Base-by-base conservation (phyloP, 163 green algal genomes). In the Chloromonas sp. region DNA sequence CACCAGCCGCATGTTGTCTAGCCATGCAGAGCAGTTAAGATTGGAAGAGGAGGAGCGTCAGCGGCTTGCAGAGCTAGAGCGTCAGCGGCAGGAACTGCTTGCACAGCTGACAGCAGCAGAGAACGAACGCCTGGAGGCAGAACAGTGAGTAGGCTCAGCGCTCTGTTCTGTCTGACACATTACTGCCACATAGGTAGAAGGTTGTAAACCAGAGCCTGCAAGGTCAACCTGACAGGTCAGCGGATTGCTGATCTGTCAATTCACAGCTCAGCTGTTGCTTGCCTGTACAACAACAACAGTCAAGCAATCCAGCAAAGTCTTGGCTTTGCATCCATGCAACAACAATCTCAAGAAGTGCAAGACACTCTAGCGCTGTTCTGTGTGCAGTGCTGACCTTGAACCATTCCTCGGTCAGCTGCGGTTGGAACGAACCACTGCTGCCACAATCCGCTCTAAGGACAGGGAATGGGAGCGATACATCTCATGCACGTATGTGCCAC, bases 11-110 rank as follows among this genome's bases (percentile, higher is more conserved):
- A 36, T 36, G 36, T 36, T 36, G 36, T 36, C 36, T 36, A 36
- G 36, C 36, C 36, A 36, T 61, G 8, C 82, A 80, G 82, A 80
- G 74, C 71, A 59, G 3, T 14, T 70, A 5, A 8, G 70, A 1
- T 11, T 70, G 2, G 3, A 74, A 2, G 82, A 80, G 71, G 71
- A 82, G 71, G 90, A 92, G 81, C 84, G 88, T 0, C 76, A 86
- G 14, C 85, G 89, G 0, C 71, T 87, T 0, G 88, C 92, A 82
- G 90, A 90, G 77, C 85, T 85, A 1, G 87, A 90, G 70, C 81
- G 87, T 14, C 77, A 83, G 70, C 71, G 89, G 14, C 71, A 89
- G 36, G 87, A 88, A 14, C 84, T 91, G 86, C 61, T 88, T 0
- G 90, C 91, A 80, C 74, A 70, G n/a, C 59, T 84, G 60, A 82